Base-by-base conservation (phyloP, 345 rosid species). In the Eucalyptus caleyi region DNA sequence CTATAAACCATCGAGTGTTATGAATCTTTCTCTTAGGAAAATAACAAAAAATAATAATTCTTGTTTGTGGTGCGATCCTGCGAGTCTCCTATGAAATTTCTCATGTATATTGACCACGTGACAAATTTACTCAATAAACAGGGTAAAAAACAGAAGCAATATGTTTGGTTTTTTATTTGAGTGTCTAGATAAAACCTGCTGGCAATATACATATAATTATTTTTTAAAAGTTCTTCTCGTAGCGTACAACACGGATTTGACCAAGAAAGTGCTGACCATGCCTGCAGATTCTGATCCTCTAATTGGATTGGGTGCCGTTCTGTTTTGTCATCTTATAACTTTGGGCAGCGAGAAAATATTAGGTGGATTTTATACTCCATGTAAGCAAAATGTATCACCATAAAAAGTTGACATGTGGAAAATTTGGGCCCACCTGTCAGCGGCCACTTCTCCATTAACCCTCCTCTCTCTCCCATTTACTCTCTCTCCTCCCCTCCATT, bases 281-380 rank as follows among this genome's bases (percentile, higher is more conserved):
- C 69, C 16, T 30, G 34, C 69, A 62, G 18, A 62, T 13, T 62
- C 34, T 13, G 4, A 30, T 27, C 56, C 24, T 19, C 19, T 14
- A 6, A 30, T 15, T 65, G 6, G 37, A 60, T 60, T 3, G 32
- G 8, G 16, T 11, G 67, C 16, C 16, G 1, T 60, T 27, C 32
- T 12, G 32, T 50, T 50, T 50, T 50, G 50, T 14, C 50, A 50
- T 50, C 50, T 50, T 50, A 50, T 50, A 50, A 50, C 50, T 50
- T 50, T 50, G 50, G 3, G 50, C 16, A 2, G 6, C 6, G 6
- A 50, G 16, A 13, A 50, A 50, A 15, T 50, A 50, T 50, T 50
- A 0, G 1, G 2, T 50, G 18, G 3, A 15, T 50, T 15, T 50
- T 15, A 5, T 18, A 50, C 18, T 15, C 3, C 1, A 15, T 1